Base-by-base conservation (phyloP, 306 rosid species). In the Calophaca sinica region DNA sequence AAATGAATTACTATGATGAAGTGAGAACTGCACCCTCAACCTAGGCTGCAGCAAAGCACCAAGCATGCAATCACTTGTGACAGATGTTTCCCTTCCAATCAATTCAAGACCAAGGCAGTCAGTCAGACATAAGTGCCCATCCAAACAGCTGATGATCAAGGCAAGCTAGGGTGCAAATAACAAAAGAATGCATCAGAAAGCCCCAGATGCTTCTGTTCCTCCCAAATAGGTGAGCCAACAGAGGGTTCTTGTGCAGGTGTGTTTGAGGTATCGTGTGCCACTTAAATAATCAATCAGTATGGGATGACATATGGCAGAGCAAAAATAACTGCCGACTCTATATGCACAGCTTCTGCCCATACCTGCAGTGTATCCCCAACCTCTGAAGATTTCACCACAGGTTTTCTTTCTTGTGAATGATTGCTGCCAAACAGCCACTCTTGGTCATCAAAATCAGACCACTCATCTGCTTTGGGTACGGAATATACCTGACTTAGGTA, bases 291-390 rank as follows among this genome's bases (percentile, higher is more conserved):
- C 33, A 29, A 54, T 92, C 88, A 92, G 78, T 92, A 92, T 48
- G 96, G 97, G 79, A 89, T 68, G 54, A 92, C 97, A 55, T 88
- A 92, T 0, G 97, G 96, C 80, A 89, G 84, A 77, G 93, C 93
- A 60, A 76, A 86, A 64, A 89, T 55, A 82, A 88, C 90, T 50
- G 88, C 88, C 0, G 89, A 78, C 84, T 81, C 90, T 71, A 92
- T 85, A 52, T 77, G 86, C 83, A 84, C 70, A 67, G 84, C 93
- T 75, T 89, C 96, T 2, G 90, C 90, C 97, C 97, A 92, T 9
- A 89, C 93, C 58, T 73, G 82, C 15, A 71, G 84, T 29, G 73
- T 69, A 54, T 65, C 88, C 85, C 72, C 89, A 78, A 62, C 73
- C 68, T 39, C 70, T 20, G 76, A 68, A 76, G 77, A 59, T 73